A percentile compares a stretch with the other conserved stretches of the same genome.
These are phyloP conservation scores for Colletotrichum neosansevieriae DNA, from an alignment of 2,329 filamentous ascomycete species.

Conservation along the genomic window DNA sequence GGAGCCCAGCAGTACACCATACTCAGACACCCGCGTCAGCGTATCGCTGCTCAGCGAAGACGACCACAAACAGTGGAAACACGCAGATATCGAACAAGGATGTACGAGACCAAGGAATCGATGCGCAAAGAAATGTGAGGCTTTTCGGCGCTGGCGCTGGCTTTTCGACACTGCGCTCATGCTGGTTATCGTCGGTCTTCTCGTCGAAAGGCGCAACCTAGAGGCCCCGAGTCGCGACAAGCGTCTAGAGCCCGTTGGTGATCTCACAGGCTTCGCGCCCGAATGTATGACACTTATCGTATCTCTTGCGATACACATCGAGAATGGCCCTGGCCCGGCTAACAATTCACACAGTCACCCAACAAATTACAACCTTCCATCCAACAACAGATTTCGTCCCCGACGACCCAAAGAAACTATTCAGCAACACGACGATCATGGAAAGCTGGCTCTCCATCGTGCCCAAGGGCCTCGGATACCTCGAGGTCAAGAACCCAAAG, in stretches of 20 bases:
- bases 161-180: conserved; percentile 52
- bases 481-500: conserved; percentile 50
- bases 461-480: conserved; percentile 56
- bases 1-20: conserved; percentile 5
- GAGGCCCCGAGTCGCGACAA: conserved; percentile 30
- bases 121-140: conserved; percentile 7
- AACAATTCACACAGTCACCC: conserved; percentile 47
- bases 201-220: conserved; percentile 48
- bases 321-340: neutral
- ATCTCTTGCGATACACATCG: neutral
- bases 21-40: conserved; percentile 29
- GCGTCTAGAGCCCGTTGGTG: conserved; percentile 50
- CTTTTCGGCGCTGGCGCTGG: conserved; percentile 41
- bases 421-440: conserved; percentile 47
- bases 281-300: conserved; percentile 45
- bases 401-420: conserved; percentile 55
- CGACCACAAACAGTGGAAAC: conserved; percentile 22
- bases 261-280: conserved; percentile 56
- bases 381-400: conserved; percentile 53
- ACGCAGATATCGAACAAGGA: conserved; percentile 24
- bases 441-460: conserved; percentile 55
- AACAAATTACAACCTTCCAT: conserved; percentile 54
- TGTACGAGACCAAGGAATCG: neutral
- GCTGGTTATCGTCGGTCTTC: conserved; percentile 50
- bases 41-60: conserved; percentile 31